phyloP scores from a whole-genome alignment of 176 grass and related monocot species.

The Oryza glaberrima region DNA sequence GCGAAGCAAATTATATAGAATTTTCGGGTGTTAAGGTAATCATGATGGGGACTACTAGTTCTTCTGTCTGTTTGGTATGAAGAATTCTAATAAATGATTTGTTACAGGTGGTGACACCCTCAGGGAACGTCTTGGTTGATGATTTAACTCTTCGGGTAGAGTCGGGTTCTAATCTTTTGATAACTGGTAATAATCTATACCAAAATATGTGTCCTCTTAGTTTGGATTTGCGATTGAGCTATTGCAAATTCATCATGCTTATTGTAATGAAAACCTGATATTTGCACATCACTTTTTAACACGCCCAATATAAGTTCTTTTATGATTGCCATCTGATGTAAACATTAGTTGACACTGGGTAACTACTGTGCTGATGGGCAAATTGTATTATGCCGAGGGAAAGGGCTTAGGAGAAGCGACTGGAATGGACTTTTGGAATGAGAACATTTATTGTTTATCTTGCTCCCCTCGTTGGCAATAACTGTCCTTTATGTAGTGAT shows the following conservation, averaged over 20 bases:
- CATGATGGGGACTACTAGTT: neutral
- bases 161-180: constrained; percentile 97
- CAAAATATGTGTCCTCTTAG: constrained; percentile 9
- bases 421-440: neutral
- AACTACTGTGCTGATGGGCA: neutral
- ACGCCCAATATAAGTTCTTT: neutral
- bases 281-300: constrained; percentile 15
- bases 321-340: neutral
- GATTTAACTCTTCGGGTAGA: constrained; percentile 82
- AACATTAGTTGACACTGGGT: neutral
- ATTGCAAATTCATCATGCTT: neutral
- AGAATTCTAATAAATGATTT: constrained; percentile 43
- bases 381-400: neutral
- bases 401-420: neutral
- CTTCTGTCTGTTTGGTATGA: neutral
- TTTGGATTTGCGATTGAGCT: constrained; percentile 1
- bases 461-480: neutral
- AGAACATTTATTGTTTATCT: neutral
- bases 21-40: constrained; percentile 94
- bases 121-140: constrained; percentile 86
- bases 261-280: constrained; percentile 10
- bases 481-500: neutral
- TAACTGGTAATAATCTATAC: constrained; percentile 71
- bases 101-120: constrained; percentile 94
- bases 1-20: constrained; percentile 93